Base-by-base conservation (phyloP, 345 rosid species). In the Salix viminalis region DNA sequence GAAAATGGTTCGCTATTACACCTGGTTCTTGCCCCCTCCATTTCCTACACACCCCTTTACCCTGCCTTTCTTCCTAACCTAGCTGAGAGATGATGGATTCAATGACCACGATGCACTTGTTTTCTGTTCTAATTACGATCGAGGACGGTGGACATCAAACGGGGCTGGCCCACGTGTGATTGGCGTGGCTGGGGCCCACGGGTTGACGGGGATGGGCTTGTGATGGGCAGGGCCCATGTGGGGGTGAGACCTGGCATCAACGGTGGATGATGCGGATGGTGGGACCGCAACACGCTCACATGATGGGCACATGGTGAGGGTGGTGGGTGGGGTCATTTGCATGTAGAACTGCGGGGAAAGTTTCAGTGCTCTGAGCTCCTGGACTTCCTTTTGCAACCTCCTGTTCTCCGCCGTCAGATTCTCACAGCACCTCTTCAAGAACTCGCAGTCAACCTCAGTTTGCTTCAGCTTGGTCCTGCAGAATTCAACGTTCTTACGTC, bases 311-410 rank as follows among this genome's bases (percentile, higher is more conserved):
- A 96, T 91, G 91, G 97, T 96, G 48, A 96, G 90, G 21, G 99
- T 96, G 13, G 98, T 93, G 1, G 99, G 99, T 76, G 99, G 99
- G 86, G 89, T 86, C 98, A 93, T 91, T 73, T 89, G 97, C 99
- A 96, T 93, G 97, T 90, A 96, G 84, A 96, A 91, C 83, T 92
- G 98, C 8, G 98, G 94, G 84, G 98, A 93, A 6, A 92, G 91
- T 83, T 96, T 96, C 76, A 96, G 89, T 78, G 98, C 96, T 65
- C 98, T 90, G 82, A 96, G 87, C 83, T 93, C 98, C 80, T 89
- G 94, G 46, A 93, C 97, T 77, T 96, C 98, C 67, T 92, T 96
- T 77, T 96, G 98, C 86, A 96, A 60, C 86, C 99, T 89, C 77
- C 97, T 85, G 90, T 96, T 96, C 80, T 96, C 99, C 60, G 92